A percentile compares a stretch with the other conserved stretches of the same genome.
Conservation (phyloP, 73 alveolate genomes). For the Paraurostyla sp. region DNA sequence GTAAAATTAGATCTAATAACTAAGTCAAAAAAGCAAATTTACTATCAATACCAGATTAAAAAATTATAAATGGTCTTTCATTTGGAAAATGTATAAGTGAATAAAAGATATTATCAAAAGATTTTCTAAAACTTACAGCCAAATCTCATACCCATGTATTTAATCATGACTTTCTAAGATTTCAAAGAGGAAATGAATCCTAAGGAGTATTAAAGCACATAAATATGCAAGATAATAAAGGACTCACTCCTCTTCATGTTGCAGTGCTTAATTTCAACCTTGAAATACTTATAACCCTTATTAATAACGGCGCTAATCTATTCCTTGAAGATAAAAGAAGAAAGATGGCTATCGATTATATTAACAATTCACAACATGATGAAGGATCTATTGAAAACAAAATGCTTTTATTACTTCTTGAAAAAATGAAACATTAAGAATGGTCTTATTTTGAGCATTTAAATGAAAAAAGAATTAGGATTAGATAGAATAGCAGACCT, state of each 20-base stretch:
- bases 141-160: background rate
- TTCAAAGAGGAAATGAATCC: background rate
- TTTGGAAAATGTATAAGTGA: background rate
- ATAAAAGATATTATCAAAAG: background rate
- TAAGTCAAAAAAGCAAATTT: background rate
- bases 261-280: slow-evolving; percentile 57
- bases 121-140: background rate
- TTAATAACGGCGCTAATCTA: slow-evolving; percentile 28
- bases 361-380: background rate
- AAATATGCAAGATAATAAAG: slow-evolving; percentile 69
- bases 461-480: background rate
- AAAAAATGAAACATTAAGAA: slow-evolving; percentile 23
- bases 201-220: slow-evolving; percentile 35
- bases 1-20: background rate
- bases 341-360: slow-evolving; percentile 21
- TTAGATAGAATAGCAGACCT: background rate
- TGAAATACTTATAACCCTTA: background rate
- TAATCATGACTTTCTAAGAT: background rate
- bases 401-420: background rate
- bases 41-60: background rate
- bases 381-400: background rate
- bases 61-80: background rate
- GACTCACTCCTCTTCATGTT: slow-evolving; percentile 81
- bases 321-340: background rate
- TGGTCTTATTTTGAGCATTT: background rate